These are phyloP conservation scores for Macrophomina tecta DNA, from an alignment of 2,329 filamentous ascomycete genomes.

Conservation along the genomic window DNA sequence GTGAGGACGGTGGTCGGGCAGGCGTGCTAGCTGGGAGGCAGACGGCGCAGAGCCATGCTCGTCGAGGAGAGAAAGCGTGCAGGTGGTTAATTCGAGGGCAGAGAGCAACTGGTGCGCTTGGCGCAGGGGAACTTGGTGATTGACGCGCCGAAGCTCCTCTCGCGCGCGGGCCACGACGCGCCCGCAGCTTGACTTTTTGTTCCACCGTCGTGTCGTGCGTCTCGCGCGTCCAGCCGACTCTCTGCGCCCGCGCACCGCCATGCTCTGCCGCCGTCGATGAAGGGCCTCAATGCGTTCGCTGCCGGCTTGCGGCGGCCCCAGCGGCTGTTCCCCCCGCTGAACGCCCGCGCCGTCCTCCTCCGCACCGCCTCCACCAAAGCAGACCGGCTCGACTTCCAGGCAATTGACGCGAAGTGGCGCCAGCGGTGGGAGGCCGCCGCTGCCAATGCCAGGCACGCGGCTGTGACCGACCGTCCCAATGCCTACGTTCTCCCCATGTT, in stretches of 20 bases:
- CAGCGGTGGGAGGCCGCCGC: constrained; percentile 49
- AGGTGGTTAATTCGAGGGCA: constrained; percentile 1
- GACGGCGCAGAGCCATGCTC: constrained; percentile 21
- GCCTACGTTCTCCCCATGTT: constrained; percentile 89
- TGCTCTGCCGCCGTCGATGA: constrained; percentile 25
- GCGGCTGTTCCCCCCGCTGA: not conserved
- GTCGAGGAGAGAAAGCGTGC: constrained; percentile 17
- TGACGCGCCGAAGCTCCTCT: constrained; percentile 18
- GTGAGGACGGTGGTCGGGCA: not conserved
- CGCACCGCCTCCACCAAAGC: constrained; percentile 18
- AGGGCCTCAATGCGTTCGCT: constrained; percentile 6
- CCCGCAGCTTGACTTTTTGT: constrained; percentile 6
- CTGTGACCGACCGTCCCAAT: constrained; percentile 35
- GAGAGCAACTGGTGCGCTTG: constrained; percentile 20
- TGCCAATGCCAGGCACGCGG: constrained; percentile 10
- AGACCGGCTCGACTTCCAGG: constrained; percentile 48
- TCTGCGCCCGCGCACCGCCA: not conserved
- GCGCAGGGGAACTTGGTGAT: constrained; percentile 26
- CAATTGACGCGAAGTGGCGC: constrained; percentile 63
- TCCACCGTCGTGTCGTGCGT: not conserved
- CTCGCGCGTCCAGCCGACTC: not conserved
- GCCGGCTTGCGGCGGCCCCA: constrained; percentile 16
- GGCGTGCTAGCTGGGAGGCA: constrained; percentile 18
- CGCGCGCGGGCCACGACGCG: not conserved
- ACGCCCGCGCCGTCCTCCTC: not conserved